These are phyloP conservation scores for Sarcodon sp. DNA, from an alignment of 768 basidiomycete genomes.

Conservation along the genomic window DNA sequence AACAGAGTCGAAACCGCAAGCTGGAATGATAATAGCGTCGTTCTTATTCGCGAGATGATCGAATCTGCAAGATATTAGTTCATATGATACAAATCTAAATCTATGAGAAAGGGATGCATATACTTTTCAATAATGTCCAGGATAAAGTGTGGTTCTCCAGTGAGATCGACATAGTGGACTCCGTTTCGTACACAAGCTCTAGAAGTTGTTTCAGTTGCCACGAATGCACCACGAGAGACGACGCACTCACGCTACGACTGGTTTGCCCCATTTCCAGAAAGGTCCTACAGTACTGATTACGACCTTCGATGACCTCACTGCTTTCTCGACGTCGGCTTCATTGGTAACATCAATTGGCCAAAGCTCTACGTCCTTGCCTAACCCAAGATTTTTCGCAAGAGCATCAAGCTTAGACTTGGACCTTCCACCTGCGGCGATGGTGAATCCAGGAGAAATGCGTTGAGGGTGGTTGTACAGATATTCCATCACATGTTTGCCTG, in stretches of 20 bases:
- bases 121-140: slow-evolving; percentile 45
- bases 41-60: slow-evolving; percentile 62
- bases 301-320: slow-evolving; percentile 45
- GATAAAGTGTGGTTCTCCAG: slow-evolving; percentile 63
- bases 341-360: slow-evolving; percentile 42
- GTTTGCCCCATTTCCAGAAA: slow-evolving; percentile 58
- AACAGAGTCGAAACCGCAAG: slow-evolving; percentile 67
- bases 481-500: slow-evolving; percentile 52
- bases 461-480: slow-evolving; percentile 61
- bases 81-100: slow-evolving; percentile 5
- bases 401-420: slow-evolving; percentile 47
- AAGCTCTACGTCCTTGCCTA: slow-evolving; percentile 14
- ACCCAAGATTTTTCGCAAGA: slow-evolving; percentile 31
- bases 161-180: slow-evolving; percentile 78
- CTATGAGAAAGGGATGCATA: slow-evolving; percentile 10
- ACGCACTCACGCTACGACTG: slow-evolving; percentile 46
- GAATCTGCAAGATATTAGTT: slow-evolving; percentile 28
- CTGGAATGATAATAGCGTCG: slow-evolving; percentile 65
- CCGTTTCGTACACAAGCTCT: slow-evolving; percentile 66
- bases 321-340: slow-evolving; percentile 35
- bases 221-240: neutral
- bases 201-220: neutral
- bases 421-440: slow-evolving; percentile 43
- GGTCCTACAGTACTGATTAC: slow-evolving; percentile 74
- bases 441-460: slow-evolving; percentile 45